Evolutionary conservation across 345 rosid genomes (phyloP).

Genomic region (Gossypium thurberi): DNA sequence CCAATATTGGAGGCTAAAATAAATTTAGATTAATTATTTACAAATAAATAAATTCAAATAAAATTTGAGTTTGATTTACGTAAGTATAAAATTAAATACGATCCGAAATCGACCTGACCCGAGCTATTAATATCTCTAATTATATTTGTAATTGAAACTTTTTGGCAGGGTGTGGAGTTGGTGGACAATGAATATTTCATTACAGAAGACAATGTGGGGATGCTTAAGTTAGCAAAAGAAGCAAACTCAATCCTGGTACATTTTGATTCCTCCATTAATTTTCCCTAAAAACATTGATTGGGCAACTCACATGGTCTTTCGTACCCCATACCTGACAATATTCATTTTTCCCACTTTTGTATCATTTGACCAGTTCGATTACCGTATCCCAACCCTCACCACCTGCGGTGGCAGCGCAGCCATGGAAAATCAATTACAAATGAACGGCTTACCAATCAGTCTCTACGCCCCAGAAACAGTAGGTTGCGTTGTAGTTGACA

Average conservation of each 20-base stretch:
- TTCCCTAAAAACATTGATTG: not conserved
- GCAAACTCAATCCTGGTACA: constrained; percentile 87
- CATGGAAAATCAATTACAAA: constrained; percentile 44
- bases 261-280: not conserved
- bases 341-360: not conserved
- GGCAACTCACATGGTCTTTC: not conserved
- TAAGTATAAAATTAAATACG: too few species aligned
- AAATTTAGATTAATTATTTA: too few species aligned
- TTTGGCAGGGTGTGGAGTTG: constrained; percentile 63
- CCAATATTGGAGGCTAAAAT: too few species aligned
- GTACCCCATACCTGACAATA: not conserved
- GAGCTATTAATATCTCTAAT: too few species aligned
- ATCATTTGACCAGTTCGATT: constrained; percentile 57
- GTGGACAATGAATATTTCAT: constrained; percentile 77
- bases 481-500: constrained; percentile 88
- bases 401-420: constrained; percentile 54
- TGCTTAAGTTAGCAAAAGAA: constrained; percentile 81
- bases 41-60: too few species aligned
- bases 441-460: constrained; percentile 94
- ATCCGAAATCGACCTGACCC: too few species aligned
- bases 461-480: constrained; percentile 91
- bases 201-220: constrained; percentile 80
- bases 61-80: too few species aligned
- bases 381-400: constrained; percentile 51
- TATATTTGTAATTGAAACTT: too few species aligned